Evolutionary conservation across 164 flowering plant genomes (phyloP), one percentile per base, ranked within the genome.

Genomic region (Annona cherimola): DNA sequence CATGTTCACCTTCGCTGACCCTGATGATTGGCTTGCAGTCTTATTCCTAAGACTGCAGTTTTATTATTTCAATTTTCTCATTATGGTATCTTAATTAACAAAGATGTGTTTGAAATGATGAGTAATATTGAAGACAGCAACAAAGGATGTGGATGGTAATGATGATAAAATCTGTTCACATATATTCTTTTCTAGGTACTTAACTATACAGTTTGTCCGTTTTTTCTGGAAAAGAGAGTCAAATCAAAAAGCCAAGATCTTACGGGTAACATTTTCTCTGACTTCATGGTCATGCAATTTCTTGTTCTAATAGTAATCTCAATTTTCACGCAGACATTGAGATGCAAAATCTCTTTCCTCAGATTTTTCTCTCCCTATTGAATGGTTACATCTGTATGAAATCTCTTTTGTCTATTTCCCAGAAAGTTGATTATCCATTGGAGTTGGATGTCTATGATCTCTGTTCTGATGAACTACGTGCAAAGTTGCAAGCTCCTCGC

Each of bases 201-300:
- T 96, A 85, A 93, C 98, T 16, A 79, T 96, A 83, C 99, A 96
- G 74, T 96, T 96, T 87, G 98, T 96, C 6, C 92, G 99, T 0
- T 96, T 96, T 82, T 93, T 96, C 84, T 96, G 99, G 99, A 96
- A 96, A 79, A 84, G 98, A 82, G 99, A 91, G 75, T 86, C 97
- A 66, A 93, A 90, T 77, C 98, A 93, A 79, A 96, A 93, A 85
- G 99, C 98, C 69, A 96, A 93, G 81, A 96, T 93, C 77, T 81
- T 96, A 76, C 87, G 98, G 91, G 99, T 96, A 88, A 79, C 59
- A n/a, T 61, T 57, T 19, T 1, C 50, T 74, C 50, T 41, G 67
- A 69, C 50, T 16, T 69, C 61, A 60, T 35, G 46, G 55, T 14
- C 62, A 11, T 74, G 35, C 4, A 26, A 59, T 20, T 46, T 61